Evolutionary conservation across 2,329 filamentous ascomycete species (phyloP).

Genomic region (Botrytis squamosa): DNA sequence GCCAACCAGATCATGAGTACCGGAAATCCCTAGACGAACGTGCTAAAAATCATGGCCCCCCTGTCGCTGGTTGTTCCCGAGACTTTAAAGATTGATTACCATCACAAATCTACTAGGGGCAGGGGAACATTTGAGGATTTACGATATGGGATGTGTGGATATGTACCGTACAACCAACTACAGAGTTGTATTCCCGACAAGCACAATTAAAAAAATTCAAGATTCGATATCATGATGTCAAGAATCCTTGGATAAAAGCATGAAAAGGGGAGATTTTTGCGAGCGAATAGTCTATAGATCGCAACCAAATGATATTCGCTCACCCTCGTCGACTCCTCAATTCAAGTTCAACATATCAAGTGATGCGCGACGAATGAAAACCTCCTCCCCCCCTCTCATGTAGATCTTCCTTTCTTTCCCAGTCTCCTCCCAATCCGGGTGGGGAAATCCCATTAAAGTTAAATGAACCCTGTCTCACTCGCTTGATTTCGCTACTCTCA

Average conservation of each 20-base stretch:
- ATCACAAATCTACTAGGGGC: not conserved
- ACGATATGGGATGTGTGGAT: constrained; percentile 6
- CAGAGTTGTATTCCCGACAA: not conserved
- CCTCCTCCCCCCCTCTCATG: not conserved
- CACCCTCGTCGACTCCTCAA: not conserved
- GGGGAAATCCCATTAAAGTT: constrained; percentile 13
- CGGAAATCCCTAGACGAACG: constrained; percentile 9
- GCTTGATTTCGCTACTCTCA: constrained; percentile 20
- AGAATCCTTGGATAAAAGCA: not conserved
- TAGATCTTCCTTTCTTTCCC: constrained; percentile 8
- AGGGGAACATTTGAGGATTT: not conserved
- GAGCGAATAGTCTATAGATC: not conserved
- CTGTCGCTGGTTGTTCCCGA: constrained; percentile 9
- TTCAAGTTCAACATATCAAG: not conserved
- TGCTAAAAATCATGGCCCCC: constrained; percentile 6
- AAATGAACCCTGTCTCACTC: constrained; percentile 12
- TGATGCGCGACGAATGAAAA: constrained; percentile 1
- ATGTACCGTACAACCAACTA: not conserved
- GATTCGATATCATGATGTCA: constrained; percentile 6
- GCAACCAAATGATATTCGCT: constrained; percentile 1
- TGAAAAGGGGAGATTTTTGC: not conserved
- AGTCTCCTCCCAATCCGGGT: constrained; percentile 9
- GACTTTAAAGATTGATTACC: constrained; percentile 16
- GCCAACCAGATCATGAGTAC: constrained; percentile 7
- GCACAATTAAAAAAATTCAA: not conserved